Evolutionary conservation across 306 rosid genomes (phyloP), one percentile per base, ranked within the genome.

Genomic region (Pyrus bretschneideri): DNA sequence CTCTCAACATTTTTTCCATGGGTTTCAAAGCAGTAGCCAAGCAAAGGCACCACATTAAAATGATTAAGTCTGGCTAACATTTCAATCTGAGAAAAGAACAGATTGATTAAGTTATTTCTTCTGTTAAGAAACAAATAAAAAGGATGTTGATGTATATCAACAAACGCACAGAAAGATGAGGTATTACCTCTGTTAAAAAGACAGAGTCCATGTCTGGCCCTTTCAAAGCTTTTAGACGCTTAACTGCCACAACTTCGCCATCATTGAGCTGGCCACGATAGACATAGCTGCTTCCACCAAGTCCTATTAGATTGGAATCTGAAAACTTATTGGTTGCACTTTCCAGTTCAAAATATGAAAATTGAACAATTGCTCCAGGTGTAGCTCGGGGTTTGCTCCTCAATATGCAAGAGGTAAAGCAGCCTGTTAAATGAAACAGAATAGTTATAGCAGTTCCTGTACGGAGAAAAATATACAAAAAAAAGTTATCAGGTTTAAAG

Each of bases 241-340:
- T 95, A 55, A 95, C 87, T 3, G 99, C 99, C 79, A 89, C 96
- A 58, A 76, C 79, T 73, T 82, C 85, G 9, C 97, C 92, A 45
- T 86, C 87, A 82, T 82, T 90, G 35, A 95, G 80, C 78, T 30
- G 78, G 76, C 97, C 99, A 66, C 87, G 90, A 85, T 92, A 92
- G 54, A 95, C 99, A 82, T 85, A 89, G 76, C 99, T 95, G 79
- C 96, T 90, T 83, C 97, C 96, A 52, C 99, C 99, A 45, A 81
- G 85, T 81, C 97, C 99, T 73, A 88, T 87, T 72, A 95, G 89
- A 77, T 89, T 91, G 82, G 97, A 86, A 76, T 88, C 58, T 72
- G 92, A 89, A 83, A 92, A 95, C 27, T 75, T 92, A 57, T 86
- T 82, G 45, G 99, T 92, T 69, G 97, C 97, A 78, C 74, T 86